Percentiles rank a stretch among this genome's conserved stretches.
phyloP scores from a whole-genome alignment of 495 filamentous ascomycete genomes.

The Talaromyces ruber region DNA sequence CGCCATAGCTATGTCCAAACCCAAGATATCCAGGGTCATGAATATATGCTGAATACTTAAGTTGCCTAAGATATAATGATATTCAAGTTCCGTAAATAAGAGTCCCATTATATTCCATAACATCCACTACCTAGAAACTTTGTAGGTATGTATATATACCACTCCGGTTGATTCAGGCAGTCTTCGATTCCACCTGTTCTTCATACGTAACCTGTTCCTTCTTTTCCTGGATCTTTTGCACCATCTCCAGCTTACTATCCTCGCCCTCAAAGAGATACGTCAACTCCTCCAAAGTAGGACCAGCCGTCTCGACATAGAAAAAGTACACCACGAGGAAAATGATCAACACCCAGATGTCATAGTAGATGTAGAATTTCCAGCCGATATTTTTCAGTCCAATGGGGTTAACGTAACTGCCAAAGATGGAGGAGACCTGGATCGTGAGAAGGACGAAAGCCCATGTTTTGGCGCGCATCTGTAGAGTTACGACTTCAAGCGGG shows the following conservation, averaged over 20 bases:
- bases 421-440: conserved; percentile 47
- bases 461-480: conserved; percentile 56
- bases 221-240: conserved; percentile 11
- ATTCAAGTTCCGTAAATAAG: background rate
- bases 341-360: conserved; percentile 50
- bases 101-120: background rate
- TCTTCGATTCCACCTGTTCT: conserved; percentile 12
- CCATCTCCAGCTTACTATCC: conserved; percentile 8
- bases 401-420: conserved; percentile 48
- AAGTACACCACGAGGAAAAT: conserved; percentile 51
- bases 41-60: background rate
- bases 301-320: conserved; percentile 56
- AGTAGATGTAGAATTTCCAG: conserved; percentile 53
- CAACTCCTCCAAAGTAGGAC: conserved; percentile 55
- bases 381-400: conserved; percentile 40
- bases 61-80: background rate
- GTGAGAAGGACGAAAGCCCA: conserved; percentile 56
- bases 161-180: background rate
- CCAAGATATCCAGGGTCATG: background rate
- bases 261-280: conserved; percentile 28
- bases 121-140: background rate
- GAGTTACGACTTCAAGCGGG: conserved; percentile 53
- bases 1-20: background rate
- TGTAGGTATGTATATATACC: background rate
- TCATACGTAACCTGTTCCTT: conserved; percentile 11